Evolutionary conservation across 345 rosid genomes (phyloP), one percentile per base, ranked within the genome.

Genomic region (Clarkia xantiana): DNA sequence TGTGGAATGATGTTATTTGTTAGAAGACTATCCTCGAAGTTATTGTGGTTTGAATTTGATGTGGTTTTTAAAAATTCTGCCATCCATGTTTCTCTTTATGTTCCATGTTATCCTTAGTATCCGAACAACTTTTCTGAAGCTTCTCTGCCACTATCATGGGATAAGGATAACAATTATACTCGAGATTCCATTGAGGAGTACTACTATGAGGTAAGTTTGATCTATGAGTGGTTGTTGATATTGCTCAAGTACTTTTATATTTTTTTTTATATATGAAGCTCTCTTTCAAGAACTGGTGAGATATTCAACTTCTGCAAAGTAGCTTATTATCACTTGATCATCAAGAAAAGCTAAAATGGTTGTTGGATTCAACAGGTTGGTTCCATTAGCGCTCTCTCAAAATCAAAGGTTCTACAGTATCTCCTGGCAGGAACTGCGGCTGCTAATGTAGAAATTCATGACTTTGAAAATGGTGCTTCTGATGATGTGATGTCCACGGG

Each of bases 381-480:
- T 68, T 70, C 95, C 45, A 77, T 71, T 62, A 44, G 48, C 53
- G 52, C 63, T 49, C 60, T 79, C 45, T 78, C 86, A 47, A 77
- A 60, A 60, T 55, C 62, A 50, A 56, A 80, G 70, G 54, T 81
- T 64, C 76, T 86, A 34, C 64, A n/a, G 42, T 70, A 65, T 67
- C 77, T 86, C 47, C 66, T 86, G 56, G 91, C 86, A 61, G 97
- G 94, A 61, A 86, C 95, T 38, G 80, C 75, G 7, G 95, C 81
- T 68, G 71, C 94, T 53, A 78, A 73, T 61, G 67, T 48, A 38
- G 82, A 74, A 59, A 70, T 62, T 36, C 47, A 57, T 16, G 76
- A 67, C n/a, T n/a, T n/a, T 49, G 84, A 69, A 57, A 64, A 76
- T 29, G 68, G 50, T 48, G 43, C 18, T 58, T 67, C 60, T 62